Evolutionary conservation across 1,139 yeast species (phyloP).

Genomic region (Taphrina confusa): DNA sequence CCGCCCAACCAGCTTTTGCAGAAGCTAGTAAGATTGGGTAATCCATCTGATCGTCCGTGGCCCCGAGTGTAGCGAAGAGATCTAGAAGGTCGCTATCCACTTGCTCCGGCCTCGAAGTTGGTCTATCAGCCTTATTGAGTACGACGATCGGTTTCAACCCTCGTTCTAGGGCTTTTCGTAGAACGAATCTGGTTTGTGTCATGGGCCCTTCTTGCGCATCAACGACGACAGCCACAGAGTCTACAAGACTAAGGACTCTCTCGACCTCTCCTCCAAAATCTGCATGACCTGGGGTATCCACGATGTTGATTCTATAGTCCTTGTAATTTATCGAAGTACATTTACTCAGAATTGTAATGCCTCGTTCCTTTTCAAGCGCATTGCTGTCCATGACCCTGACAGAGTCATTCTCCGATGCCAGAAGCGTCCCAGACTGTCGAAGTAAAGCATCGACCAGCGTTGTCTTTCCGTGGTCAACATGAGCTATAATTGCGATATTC

Average conservation of each 20-base stretch:
- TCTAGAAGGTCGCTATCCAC: conserved; percentile 76
- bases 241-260: conserved; percentile 91
- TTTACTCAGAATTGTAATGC: conserved; percentile 95
- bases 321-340: conserved; percentile 89
- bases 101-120: conserved; percentile 66
- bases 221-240: conserved; percentile 84
- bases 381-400: conserved; percentile 81
- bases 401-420: conserved; percentile 62
- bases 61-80: conserved; percentile 39
- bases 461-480: conserved; percentile 95
- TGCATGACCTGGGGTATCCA: conserved; percentile 98
- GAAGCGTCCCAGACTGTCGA: conserved; percentile 85
- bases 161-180: conserved; percentile 82
- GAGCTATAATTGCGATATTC: conserved; percentile 93
- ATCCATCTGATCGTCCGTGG: conserved; percentile 35
- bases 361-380: conserved; percentile 93
- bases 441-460: conserved; percentile 83
- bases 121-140: conserved; percentile 86
- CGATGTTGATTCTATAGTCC: conserved; percentile 82
- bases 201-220: conserved; percentile 97
- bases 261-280: conserved; percentile 94
- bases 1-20: conserved; percentile 35
- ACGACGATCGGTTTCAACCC: conserved; percentile 90
- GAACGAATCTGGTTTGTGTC: conserved; percentile 94
- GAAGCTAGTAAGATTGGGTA: conserved; percentile 27